Percentiles rank a stretch among this genome's conserved stretches.
Evolutionary conservation across 148 eudicot genomes (phyloP).

Genomic region (Rhododendron molle): DNA sequence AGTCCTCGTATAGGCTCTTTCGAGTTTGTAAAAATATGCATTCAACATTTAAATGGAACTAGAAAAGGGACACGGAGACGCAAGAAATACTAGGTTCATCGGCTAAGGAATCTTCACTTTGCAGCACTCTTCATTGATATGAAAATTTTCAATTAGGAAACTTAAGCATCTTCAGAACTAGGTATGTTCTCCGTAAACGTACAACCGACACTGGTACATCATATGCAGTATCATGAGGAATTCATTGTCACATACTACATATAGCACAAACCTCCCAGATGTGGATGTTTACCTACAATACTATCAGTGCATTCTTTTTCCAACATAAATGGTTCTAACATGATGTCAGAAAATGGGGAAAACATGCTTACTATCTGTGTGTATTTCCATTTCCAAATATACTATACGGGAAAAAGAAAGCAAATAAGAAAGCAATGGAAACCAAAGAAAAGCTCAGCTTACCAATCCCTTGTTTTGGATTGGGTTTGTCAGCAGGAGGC

Average conservation of each 20-base stretch:
- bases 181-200: neutral
- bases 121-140: neutral
- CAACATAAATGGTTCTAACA: neutral
- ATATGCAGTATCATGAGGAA: neutral
- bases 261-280: neutral
- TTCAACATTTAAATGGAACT: neutral
- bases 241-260: neutral
- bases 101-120: neutral
- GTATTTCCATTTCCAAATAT: neutral
- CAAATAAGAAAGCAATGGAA: neutral
- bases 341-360: neutral
- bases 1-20: neutral
- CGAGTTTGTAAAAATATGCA: neutral
- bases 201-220: neutral
- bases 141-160: neutral
- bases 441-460: constrained; percentile 17
- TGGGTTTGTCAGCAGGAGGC: constrained; percentile 87
- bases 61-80: too few species aligned
- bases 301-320: neutral
- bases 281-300: neutral
- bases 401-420: neutral
- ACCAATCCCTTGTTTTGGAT: constrained; percentile 98
- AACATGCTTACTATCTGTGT: neutral
- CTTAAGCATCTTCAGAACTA: neutral
- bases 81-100: neutral